phyloP scores from a whole-genome alignment of 257 asterid genomes.

The Scutellaria minor region DNA sequence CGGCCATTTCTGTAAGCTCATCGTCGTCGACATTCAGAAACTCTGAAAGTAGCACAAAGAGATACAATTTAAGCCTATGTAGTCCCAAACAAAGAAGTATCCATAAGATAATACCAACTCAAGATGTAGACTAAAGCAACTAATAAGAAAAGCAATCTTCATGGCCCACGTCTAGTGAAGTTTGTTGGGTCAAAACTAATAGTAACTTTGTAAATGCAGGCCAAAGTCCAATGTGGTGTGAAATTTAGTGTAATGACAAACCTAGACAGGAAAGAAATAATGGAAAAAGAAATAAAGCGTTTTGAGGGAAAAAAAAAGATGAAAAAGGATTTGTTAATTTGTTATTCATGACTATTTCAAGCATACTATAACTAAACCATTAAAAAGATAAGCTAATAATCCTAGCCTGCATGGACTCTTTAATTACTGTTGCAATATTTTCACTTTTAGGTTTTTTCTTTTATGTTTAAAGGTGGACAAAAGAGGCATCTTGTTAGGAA shows the following conservation, averaged over 20 bases:
- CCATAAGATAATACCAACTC: background rate
- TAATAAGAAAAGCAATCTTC: no score
- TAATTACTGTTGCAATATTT: background rate
- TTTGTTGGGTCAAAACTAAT: no score
- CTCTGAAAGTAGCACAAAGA: slow-evolving; percentile 50
- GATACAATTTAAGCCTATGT: slow-evolving; percentile 26
- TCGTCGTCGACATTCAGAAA: slow-evolving; percentile 81
- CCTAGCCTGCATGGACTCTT: background rate
- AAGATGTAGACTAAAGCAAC: background rate
- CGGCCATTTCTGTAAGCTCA: slow-evolving; percentile 67
- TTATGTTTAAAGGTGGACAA: background rate
- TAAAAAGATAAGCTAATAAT: background rate
- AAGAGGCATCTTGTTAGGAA: background rate
- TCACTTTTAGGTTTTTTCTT: background rate
- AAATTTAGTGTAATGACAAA: no score
- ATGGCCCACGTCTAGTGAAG: no score
- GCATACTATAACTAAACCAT: no score
- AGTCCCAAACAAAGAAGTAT: slow-evolving; percentile 9
- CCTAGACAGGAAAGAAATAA: no score
- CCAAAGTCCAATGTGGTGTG: no score
- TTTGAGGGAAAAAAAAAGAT: no score
- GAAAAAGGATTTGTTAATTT: no score
- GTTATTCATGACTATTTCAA: background rate
- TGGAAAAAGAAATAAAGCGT: no score
- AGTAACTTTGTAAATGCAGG: no score